Percentiles rank a stretch among this genome's conserved stretches.
These are phyloP conservation scores for Piper betle DNA, from an alignment of 164 flowering plant genomes.

Conservation along the genomic window DNA sequence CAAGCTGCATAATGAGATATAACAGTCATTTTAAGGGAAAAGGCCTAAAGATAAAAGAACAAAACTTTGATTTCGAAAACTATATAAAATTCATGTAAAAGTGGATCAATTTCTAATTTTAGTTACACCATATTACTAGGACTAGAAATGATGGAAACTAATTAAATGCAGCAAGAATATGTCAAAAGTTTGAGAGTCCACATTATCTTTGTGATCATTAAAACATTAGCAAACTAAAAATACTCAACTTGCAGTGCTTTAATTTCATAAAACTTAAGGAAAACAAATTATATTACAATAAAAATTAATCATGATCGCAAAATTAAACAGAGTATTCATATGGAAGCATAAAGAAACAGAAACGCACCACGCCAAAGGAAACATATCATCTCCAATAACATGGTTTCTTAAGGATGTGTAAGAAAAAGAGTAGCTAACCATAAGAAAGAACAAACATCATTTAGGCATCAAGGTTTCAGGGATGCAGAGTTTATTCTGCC, in stretches of 20 bases:
- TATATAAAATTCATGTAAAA: background rate
- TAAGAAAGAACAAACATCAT: background rate
- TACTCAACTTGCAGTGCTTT: background rate
- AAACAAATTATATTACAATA: background rate
- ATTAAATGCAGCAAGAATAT: too few relatives aligned
- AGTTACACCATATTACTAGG: too few relatives aligned
- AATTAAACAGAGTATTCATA: too few relatives aligned
- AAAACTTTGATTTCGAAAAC: background rate
- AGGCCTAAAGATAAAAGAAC: constrained; percentile 23
- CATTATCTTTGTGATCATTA: background rate
- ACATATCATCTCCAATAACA: background rate
- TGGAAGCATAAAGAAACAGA: too few relatives aligned
- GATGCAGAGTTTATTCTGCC: too few relatives aligned
- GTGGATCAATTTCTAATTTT: too few relatives aligned
- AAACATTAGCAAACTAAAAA: background rate
- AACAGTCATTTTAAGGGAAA: constrained; percentile 30
- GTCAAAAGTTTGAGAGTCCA: background rate
- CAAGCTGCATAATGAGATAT: constrained; percentile 63
- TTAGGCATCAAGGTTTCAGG: too few relatives aligned
- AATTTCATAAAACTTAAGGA: too few relatives aligned
- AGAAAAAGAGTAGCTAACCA: too few relatives aligned
- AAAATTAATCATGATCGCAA: too few relatives aligned
- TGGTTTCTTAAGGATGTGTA: background rate
- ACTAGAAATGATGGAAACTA: too few relatives aligned
- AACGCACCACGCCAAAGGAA: background rate